phyloP scores from a whole-genome alignment of 495 filamentous ascomycete genomes.

The Annulohypoxylon maeteangense region DNA sequence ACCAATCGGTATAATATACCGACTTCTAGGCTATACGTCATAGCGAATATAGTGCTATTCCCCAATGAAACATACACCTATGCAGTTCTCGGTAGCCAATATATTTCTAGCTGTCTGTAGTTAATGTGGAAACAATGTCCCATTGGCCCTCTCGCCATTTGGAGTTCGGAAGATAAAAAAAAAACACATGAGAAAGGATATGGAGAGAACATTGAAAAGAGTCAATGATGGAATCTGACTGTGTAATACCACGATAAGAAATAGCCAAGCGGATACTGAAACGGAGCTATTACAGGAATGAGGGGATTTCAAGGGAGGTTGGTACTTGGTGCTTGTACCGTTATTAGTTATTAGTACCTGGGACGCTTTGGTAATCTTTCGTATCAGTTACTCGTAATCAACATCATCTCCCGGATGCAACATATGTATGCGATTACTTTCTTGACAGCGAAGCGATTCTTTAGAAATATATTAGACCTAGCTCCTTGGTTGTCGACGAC shows the following conservation, averaged over 20 bases:
- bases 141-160: not conserved
- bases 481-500: constrained; percentile 1
- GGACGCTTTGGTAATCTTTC: constrained; percentile 15
- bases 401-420: constrained; percentile 35
- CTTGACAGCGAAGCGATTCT: constrained; percentile 5
- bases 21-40: not conserved
- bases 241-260: not conserved
- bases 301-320: constrained; percentile 14
- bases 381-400: constrained; percentile 27
- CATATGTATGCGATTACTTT: constrained; percentile 20
- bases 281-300: constrained; percentile 12
- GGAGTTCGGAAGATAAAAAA: not conserved
- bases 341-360: constrained; percentile 12
- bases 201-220: not conserved
- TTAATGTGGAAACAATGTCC: constrained; percentile 5
- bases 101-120: not conserved
- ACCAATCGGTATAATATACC: not conserved
- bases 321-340: constrained; percentile 13
- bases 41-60: not conserved
- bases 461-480: not conserved
- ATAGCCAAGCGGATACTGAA: constrained; percentile 6
- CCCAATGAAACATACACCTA: not conserved
- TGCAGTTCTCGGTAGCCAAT: constrained; percentile 11
- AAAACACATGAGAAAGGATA: no score
- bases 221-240: not conserved